Evolutionary conservation across 441 rosid genomes (phyloP), one percentile per base, ranked within the genome.

Genomic region (Syzygium malaccense): DNA sequence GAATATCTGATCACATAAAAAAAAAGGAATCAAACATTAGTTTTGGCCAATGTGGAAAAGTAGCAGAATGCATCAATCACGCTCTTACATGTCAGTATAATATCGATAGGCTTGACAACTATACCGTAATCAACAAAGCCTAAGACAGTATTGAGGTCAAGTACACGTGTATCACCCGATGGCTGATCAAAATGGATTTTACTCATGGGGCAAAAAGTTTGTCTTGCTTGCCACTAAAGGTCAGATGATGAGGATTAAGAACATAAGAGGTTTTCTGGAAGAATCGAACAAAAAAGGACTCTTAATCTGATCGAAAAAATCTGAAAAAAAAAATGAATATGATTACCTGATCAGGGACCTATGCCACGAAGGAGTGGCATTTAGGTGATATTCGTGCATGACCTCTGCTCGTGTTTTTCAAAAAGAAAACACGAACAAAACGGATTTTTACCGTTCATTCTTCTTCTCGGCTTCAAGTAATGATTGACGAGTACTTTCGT

Each of bases 341-440:
- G 26, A 75, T 75, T 75, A 75, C 83, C n/a, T 2, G 9, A 23
- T 0, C 6, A 75, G 7, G 8, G 8, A 75, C 3, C 8, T 37
- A 75, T 3, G n/a, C 51, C 51, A 75, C 1, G 0, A 0, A 23
- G 2, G 0, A 41, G n/a, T 75, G 17, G 1, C 3, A 75, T 75
- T 75, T 71, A 75, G 83, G 83, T 75, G 51, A 75, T 75, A 75
- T 75, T 75, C 83, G 83, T 75, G 83, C 51, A 75, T 41, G 18
- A 41, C 4, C 1, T 4, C 0, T 10, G 2, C 0, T 2, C 1
- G 0, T 12, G 0, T 71, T 71, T 71, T 71, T 0, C 6, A 33
- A 0, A 0, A 0, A 71, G 11, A 0, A 68, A 68, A 68, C 8
- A 19, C 0, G 4, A 25, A 5, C 23, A 3, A 37, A 20, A 3